phyloP scores from a whole-genome alignment of 2,329 filamentous ascomycete species.

The Fusarium tricinctum region DNA sequence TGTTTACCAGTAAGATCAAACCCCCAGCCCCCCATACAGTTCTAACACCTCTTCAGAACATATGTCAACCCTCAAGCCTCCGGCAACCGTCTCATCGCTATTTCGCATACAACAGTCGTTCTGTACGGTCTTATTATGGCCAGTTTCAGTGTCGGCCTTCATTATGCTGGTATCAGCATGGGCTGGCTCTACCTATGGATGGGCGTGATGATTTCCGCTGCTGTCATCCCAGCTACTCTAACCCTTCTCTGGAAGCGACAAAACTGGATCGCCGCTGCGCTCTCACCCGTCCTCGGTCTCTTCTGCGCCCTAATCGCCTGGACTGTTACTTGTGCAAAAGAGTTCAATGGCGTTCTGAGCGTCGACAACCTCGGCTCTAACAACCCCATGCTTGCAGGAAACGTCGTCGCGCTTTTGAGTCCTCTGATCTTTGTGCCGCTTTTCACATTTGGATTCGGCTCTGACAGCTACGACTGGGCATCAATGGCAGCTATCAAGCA shows the following conservation, averaged over 20 bases:
- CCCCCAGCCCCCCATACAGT: rapidly evolving
- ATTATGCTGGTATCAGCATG: constrained; percentile 83
- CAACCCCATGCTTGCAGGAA: constrained; percentile 88
- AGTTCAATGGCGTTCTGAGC: constrained; percentile 75
- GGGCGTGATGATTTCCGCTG: constrained; percentile 90
- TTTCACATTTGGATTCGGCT: constrained; percentile 72
- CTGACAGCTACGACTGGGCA: constrained; percentile 86
- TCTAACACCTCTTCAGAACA: constrained; percentile 12
- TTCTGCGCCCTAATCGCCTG: constrained; percentile 77
- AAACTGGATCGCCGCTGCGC: constrained; percentile 77
- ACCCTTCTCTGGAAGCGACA: constrained; percentile 86
- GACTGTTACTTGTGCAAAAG: constrained; percentile 78
- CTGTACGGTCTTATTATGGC: constrained; percentile 82
- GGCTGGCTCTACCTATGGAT: constrained; percentile 91
- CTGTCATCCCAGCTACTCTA: constrained; percentile 85
- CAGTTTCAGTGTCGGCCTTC: constrained; percentile 80
- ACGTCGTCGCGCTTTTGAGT: constrained; percentile 84
- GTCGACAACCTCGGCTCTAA: constrained; percentile 85
- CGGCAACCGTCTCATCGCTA: constrained; percentile 82
- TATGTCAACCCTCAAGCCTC: constrained; percentile 79
- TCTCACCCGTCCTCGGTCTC: constrained; percentile 77
- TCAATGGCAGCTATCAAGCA: constrained; percentile 85
- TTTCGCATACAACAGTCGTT: constrained; percentile 80
- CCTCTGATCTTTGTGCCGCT: constrained; percentile 81
- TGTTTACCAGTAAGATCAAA: constrained; percentile 28